These are phyloP conservation scores for Maudiozyma saulgeensis DNA, from an alignment of 805 yeast genomes.

Conservation along the genomic window DNA sequence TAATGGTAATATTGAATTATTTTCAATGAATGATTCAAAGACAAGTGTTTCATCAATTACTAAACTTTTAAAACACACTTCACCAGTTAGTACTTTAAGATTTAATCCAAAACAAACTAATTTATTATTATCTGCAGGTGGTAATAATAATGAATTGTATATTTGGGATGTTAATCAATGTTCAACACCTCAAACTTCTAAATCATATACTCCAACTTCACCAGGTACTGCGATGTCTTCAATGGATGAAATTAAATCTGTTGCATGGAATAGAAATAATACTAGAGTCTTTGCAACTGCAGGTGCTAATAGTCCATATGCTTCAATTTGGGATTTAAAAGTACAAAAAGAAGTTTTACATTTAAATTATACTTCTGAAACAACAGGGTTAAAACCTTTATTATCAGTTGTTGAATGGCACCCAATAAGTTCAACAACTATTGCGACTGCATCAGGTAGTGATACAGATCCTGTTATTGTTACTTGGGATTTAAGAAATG, in stretches of 20 bases:
- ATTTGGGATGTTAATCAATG: constrained; percentile 79
- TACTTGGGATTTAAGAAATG: constrained; percentile 91
- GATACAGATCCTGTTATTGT: constrained; percentile 73
- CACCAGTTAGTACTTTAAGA: constrained; percentile 60
- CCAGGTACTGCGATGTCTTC: constrained; percentile 80
- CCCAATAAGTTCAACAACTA: constrained; percentile 75
- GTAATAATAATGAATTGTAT: constrained; percentile 69
- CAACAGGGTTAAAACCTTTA: constrained; percentile 46
- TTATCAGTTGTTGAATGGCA: constrained; percentile 90
- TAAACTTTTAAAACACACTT: constrained; percentile 51
- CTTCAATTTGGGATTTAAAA: constrained; percentile 90
- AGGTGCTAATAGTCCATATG: constrained; percentile 63
- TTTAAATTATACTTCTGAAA: constrained; percentile 55
- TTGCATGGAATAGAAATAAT: constrained; percentile 82
- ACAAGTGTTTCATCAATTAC: constrained; percentile 42
- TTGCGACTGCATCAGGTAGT: constrained; percentile 78
- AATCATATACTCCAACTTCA: constrained; percentile 32
- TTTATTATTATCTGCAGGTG: constrained; percentile 72
- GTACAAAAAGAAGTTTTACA: constrained; percentile 83
- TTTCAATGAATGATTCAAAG: constrained; percentile 36
- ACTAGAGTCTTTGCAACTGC: constrained; percentile 86
- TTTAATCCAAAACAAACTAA: constrained; percentile 69
- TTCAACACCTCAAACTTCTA: constrained; percentile 29
- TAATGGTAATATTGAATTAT: constrained; percentile 67
- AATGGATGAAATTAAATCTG: constrained; percentile 66